Evolutionary conservation across 345 rosid species (phyloP).

Genomic region (Diplotaxis tenuifolia): DNA sequence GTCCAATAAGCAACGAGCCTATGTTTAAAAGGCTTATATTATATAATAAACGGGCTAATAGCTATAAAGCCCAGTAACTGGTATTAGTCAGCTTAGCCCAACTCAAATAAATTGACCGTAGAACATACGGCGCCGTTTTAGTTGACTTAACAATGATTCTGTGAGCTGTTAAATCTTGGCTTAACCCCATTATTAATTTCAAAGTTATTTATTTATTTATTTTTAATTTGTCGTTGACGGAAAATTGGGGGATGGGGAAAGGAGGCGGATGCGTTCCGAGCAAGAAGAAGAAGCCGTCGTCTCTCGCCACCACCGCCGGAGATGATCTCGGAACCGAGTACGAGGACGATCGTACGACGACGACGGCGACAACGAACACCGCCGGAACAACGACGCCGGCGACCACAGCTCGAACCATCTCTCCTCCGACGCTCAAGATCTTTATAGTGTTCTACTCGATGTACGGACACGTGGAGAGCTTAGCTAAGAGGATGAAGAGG

Average conservation of each 20-base stretch:
- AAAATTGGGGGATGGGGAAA: conserved; percentile 63
- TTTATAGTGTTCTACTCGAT: conserved; percentile 63
- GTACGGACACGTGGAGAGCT: conserved; percentile 73
- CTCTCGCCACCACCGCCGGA: conserved; percentile 26
- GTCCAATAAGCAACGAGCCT: background rate
- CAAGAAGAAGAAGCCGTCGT: conserved; percentile 62
- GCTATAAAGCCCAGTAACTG: background rate
- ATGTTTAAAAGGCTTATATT: background rate
- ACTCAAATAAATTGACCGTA: background rate
- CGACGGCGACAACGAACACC: conserved; percentile 21
- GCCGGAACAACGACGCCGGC: conserved; percentile 22
- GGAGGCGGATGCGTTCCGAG: conserved; percentile 97
- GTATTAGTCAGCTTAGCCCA: background rate
- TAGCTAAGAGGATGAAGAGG: conserved; percentile 69
- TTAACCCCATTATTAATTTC: background rate
- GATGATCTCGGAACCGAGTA: conserved; percentile 26
- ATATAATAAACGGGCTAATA: background rate
- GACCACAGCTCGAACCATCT: conserved; percentile 1
- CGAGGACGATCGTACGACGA: no score
- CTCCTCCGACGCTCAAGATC: conserved; percentile 44
- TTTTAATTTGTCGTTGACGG: conserved; percentile 16
- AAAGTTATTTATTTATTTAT: background rate
- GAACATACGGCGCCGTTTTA: conserved; percentile 2
- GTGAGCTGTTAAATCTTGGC: conserved; percentile 22
- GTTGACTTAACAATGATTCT: background rate